phyloP scores from a whole-genome alignment of 2,329 filamentous ascomycete genomes.

The Pezicula neosporulosa region DNA sequence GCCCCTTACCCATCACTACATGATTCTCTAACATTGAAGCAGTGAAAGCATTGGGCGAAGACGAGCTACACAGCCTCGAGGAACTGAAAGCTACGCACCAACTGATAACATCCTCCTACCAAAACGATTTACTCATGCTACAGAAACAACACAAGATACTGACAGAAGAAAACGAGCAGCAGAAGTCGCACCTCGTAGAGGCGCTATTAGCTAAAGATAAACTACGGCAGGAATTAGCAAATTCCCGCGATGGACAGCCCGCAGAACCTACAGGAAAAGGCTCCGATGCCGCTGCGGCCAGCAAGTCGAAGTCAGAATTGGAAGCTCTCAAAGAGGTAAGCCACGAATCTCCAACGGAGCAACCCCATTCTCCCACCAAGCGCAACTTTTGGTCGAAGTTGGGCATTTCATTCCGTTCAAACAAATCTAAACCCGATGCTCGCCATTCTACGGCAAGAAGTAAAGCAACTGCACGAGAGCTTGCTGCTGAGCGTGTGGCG shows the following conservation, averaged over 20 bases:
- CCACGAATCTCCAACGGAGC: neutral
- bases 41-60: conserved; percentile 52
- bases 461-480: neutral
- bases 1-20: neutral
- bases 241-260: conserved; percentile 8
- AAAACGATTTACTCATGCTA: conserved; percentile 53
- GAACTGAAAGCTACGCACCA: conserved; percentile 58
- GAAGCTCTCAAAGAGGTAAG: conserved; percentile 56
- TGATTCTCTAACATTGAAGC: conserved; percentile 18
- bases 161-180: conserved; percentile 49
- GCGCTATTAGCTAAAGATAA: conserved; percentile 59
- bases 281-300: conserved; percentile 32
- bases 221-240: conserved; percentile 47
- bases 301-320: conserved; percentile 48
- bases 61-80: conserved; percentile 50
- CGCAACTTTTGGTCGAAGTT: neutral
- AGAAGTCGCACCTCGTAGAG: conserved; percentile 57
- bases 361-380: neutral
- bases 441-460: neutral
- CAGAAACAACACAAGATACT: conserved; percentile 47
- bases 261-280: conserved; percentile 4
- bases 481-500: conserved; percentile 9
- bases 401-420: neutral
- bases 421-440: neutral
- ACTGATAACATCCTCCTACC: conserved; percentile 54